Base-by-base conservation (phyloP, 1,139 yeast genomes). In the Geotrichum aggregatum region DNA sequence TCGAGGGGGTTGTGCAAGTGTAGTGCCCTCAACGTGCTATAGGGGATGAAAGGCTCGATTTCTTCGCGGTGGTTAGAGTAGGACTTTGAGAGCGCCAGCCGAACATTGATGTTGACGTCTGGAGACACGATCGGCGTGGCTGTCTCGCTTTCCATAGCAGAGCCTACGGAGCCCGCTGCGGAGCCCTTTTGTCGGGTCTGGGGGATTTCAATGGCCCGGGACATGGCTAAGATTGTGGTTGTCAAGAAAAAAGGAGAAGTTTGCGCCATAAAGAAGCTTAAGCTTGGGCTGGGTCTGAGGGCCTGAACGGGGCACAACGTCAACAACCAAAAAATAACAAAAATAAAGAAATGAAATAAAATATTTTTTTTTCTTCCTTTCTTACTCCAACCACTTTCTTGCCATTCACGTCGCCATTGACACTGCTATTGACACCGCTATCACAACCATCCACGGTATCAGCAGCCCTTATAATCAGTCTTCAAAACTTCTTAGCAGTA, bases 81-180 rank as follows among this genome's bases (percentile, higher is more conserved):
- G 18, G 53, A 43, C 28, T 45, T 50, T 11, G 47, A 16, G 13
- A 50, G 38, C 10, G 53, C 49, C 16, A 26, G 24, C 21, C 49
- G 14, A 13, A 50, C 53, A 19, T 49, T 44, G 44, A 49, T 3
- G 35, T 50, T 50, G 16, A 40, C 33, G 33, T 45, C 44, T 28
- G 47, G 46, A 31, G 52, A 44, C 44, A 39, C 30, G 11, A 35
- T 4, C 1, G 47, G 28, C 3, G 26, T 31, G 18, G 22, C 41
- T 5, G 19, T 36, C 3, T 30, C 34, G 22, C 24, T 28, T 2
- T 42, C 31, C 14, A 28, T 3, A 13, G 36, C 28, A 34, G n/a
- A n/a, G 26, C 11, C 5, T 16, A 19, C 35, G 33, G 6, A 21
- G n/a, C 16, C n/a, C n/a, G n/a, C n/a, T n/a, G n/a, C n/a, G n/a